Base-by-base conservation (phyloP, 2,329 filamentous ascomycete species). In the Clonostachys solani region DNA sequence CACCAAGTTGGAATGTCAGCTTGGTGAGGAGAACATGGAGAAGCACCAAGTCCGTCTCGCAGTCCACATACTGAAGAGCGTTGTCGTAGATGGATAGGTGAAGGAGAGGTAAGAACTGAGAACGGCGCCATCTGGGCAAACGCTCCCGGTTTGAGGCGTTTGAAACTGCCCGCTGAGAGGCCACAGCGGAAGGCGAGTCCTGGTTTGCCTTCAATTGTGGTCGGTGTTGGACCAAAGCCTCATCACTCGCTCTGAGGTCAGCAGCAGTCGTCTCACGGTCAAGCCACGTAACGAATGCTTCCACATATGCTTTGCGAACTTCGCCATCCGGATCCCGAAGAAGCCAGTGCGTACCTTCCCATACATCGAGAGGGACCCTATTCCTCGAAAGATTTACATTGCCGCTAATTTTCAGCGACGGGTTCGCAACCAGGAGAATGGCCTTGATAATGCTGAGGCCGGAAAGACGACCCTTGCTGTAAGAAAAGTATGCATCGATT, bases 331-430 rank as follows among this genome's bases (percentile, higher is more conserved):
- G 77, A 58, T 96, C 92, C 36, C 87, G 84, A 17, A 97, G 71
- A 41, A 97, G 80, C 89, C 90, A 96, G 51, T 96, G 90, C 0
- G 92, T 96, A n/a, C 89, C 90, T 65, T 97, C 92, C 94, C 94
- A 99, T 1, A 92, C 87, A 47, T 87, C 80, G 9, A 95, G 76
- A 1, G 88, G 84, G 1, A 95, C 88, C 38, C 77, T 81, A 61
- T 86, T 89, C 52, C 91, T 80, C 6, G 83, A 81, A 45, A 94
- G 78, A 33, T 80, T 80, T 45, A 74, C 77, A 61, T 76, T 83
- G 54, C 77, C 78, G 54, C 71, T 75, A 50, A 77, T 70, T 54
- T 77, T 81, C 18, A 75, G 78, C 54, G 77, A 78, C 40, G 78
- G 78, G 58, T 95, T 95, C 4, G 92, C 91, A 18, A 95, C 86